These are phyloP conservation scores for Corchorus olitorius DNA, from an alignment of 345 rosid genomes.

Conservation along the genomic window DNA sequence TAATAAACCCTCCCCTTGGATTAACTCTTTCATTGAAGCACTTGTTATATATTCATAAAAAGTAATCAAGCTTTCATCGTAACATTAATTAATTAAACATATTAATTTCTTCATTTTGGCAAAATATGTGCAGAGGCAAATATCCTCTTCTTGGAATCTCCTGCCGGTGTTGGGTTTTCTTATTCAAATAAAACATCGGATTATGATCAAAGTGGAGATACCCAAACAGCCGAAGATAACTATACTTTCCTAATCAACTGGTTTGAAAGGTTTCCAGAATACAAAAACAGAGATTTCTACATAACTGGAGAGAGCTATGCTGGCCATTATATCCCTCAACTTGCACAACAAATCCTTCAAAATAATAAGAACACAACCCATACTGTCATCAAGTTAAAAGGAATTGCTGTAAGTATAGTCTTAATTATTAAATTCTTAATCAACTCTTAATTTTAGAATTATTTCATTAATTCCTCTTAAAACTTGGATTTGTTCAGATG, in stretches of 20 bases:
- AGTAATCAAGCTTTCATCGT: not conserved
- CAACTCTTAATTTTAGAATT: no score
- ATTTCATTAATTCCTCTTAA: no score
- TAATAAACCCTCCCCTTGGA: not conserved
- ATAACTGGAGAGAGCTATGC: slow-evolving; percentile 55
- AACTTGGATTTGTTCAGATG: slow-evolving; percentile 8
- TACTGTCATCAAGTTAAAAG: not conserved
- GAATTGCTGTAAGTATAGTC: slow-evolving; percentile 12
- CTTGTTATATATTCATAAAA: not conserved
- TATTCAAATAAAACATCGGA: slow-evolving; percentile 34
- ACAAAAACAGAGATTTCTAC: slow-evolving; percentile 38
- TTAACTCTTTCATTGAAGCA: not conserved
- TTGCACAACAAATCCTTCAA: slow-evolving; percentile 26
- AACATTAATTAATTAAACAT: not conserved
- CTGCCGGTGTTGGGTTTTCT: slow-evolving; percentile 47
- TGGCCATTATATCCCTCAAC: slow-evolving; percentile 55
- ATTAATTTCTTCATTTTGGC: not conserved
- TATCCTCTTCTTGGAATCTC: slow-evolving; percentile 55
- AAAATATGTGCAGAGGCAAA: slow-evolving; percentile 38
- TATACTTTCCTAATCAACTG: slow-evolving; percentile 48
- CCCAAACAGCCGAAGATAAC: slow-evolving; percentile 36
- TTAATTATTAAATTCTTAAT: not conserved
- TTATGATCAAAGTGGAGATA: slow-evolving; percentile 25
- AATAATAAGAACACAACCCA: not conserved
- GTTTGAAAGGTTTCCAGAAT: slow-evolving; percentile 47